Conservation (phyloP, 2,329 filamentous ascomycete genomes). For the Aplosporella prunicola region DNA sequence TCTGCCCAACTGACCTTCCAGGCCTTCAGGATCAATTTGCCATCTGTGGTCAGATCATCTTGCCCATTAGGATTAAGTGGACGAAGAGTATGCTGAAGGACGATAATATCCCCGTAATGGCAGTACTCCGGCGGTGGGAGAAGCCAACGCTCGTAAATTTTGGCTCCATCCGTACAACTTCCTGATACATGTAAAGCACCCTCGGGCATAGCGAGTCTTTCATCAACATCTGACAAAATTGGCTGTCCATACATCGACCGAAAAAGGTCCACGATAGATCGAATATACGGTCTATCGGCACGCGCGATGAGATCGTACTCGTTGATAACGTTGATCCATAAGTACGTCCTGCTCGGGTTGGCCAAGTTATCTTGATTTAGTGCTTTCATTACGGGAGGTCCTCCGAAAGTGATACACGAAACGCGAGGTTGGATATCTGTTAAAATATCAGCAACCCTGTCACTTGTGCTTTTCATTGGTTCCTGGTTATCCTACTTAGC, state of each 20-base stretch:
- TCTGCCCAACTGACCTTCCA: not conserved
- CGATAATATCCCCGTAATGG: not conserved
- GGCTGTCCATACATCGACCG: not conserved
- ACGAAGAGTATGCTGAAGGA: not conserved
- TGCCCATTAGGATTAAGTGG: not conserved
- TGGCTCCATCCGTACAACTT: not conserved
- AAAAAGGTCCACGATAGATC: slow-evolving; percentile 7
- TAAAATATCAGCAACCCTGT: too few relatives aligned
- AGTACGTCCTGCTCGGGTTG: too few relatives aligned
- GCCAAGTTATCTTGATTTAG: too few relatives aligned
- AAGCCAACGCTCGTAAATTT: not conserved
- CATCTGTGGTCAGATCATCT: not conserved
- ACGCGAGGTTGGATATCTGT: too few relatives aligned
- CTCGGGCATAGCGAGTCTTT: too few relatives aligned
- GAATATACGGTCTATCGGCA: slow-evolving; percentile 5
- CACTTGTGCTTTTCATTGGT: too few relatives aligned
- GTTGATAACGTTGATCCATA: slow-evolving; percentile 7
- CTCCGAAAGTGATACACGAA: too few relatives aligned
- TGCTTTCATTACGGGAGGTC: too few relatives aligned
- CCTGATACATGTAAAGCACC: not conserved
- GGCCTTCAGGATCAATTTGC: not conserved
- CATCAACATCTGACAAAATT: too few relatives aligned
- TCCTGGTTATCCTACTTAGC: not conserved
- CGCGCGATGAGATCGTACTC: slow-evolving; percentile 7
- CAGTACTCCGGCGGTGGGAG: not conserved